Base-by-base conservation (phyloP, 176 grass and related monocot species). In the Coix lacrymajobi region DNA sequence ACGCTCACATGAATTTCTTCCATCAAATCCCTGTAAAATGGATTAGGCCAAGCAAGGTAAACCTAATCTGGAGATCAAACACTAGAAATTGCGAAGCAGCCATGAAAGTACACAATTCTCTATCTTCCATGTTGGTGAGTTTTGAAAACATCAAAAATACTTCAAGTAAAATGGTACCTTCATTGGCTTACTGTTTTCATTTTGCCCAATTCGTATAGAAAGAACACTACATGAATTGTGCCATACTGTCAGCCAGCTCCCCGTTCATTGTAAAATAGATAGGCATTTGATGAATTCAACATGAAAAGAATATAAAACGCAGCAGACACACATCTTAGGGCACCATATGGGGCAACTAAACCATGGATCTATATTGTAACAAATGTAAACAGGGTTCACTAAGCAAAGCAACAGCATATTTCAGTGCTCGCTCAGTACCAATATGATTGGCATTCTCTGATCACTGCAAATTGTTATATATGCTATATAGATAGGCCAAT, bases 401-500 rank as follows among this genome's bases (percentile, higher is more conserved):
- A 29, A 82, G 25, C 52, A 71, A 40, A 67, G 16, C 26, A 30
- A 12, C 19, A 76, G 4, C 57, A 81, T 60, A 40, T 41, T 79
- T 33, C 4, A n/a, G 43, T 63, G 26, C 13, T 73, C 11, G 16
- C n/a, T 38, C 26, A 79, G 40, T 26, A 51, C 11, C 29, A 37
- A 7, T 25, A 8, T 38, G 32, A 56, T 28, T 73, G 46, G 0
- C 73, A 76, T 16, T 56, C 11, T 75, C 31, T 75, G 31, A 75
- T 37, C 22, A 37, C 31, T 11, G 13, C 31, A 15, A 7, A 0
- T 57, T 58, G 19, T 8, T 33, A n/a, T 12, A n/a, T 65, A 60
- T 60, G 32, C 81, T 77, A 76, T 11, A 68, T 31, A 67, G 6
- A 63, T 84, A 77, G 19, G 36, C 13, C 69, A 75, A 69, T n/a